Base-by-base conservation (phyloP, 345 rosid species). In the Salix viminalis region DNA sequence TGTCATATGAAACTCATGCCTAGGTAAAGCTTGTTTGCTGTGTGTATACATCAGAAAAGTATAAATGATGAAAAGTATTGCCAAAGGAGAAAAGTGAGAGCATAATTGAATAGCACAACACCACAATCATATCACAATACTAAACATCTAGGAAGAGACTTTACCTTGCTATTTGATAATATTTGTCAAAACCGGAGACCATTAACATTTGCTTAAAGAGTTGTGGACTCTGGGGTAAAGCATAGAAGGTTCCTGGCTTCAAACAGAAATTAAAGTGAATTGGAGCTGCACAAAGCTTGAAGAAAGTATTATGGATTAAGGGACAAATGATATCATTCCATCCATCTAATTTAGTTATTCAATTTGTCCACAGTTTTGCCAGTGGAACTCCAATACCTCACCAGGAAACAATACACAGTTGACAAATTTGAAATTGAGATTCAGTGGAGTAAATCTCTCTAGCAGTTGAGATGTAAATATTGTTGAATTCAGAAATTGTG, bases 231-330 rank as follows among this genome's bases (percentile, higher is more conserved):
- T 92, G 98, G 26, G 98, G 98, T 90, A 93, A 87, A 77, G 99
- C 98, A 86, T 93, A 93, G 85, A 96, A 96, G 83, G 96, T 85
- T 89, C 99, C 96, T 90, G 96, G 87, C 99, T 96, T 93, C 90
- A 90, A 88, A 86, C 84, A 18, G 82, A 86, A 67, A 86, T 76
- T 67, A 76, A 74, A 82, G 34, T 41, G 81, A 83, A 89, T 88
- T 84, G 88, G 79, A 79, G 65, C 46, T 42, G 24, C n/a, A 66
- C 62, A 74, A 74, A 62, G 80, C 79, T 79, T 77, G 74, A 41
- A 72, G 16, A 79, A 78, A 73, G 76, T 70, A 79, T 64, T 77
- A 39, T 68, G 60, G 21, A 50, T 26, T 34, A 36, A 54, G 32
- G 61, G 41, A 2, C 6, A 26, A 41, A 42, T 44, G 69, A 44